Evolutionary conservation across 1,139 yeast species (phyloP), one percentile per base, ranked within the genome.

Genomic region (Chernovozyma sophiae-reginae): DNA sequence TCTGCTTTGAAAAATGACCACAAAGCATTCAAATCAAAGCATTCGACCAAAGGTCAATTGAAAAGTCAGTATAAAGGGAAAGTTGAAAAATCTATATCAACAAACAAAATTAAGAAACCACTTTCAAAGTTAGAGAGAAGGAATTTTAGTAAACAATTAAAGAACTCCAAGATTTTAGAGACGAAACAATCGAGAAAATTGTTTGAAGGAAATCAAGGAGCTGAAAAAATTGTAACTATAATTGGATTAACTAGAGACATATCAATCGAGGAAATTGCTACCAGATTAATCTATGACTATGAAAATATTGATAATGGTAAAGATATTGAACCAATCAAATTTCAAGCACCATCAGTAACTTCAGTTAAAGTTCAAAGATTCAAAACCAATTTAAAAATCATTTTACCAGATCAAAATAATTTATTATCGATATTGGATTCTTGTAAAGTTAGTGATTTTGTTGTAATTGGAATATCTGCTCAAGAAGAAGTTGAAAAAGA

Each of bases 21-120:
- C 52, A 92, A 92, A 64, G 75, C 92, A 10, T 92, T 87, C 73
- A 92, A 92, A 57, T 79, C 95, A 6, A 83, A 81, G 54, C 97
- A 92, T 67, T 78, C 96, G 16, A 77, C 95, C n/a, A 92, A 92
- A 56, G 86, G 96, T 39, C 79, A 89, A 37, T 59, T 89, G 52
- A 90, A 87, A 57, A 84, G 86, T 45, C 71, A 77, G 42, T 70
- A 68, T 49, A 90, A 90, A 58, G 97, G 97, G 44, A 89, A 87
- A 59, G 87, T 92, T 26, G 97, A 90, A 54, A 85, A 82, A 52
- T 13, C 36, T 3, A 32, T 47, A 16, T 35, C 46, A 12, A 18
- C 36, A 4, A 39, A 48, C 4, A 42, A 52, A 13, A 54, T 63
- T 29, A 61, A 62, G 31, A 77, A 65, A 52, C 62, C 68, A 19